A percentile compares a stretch with the other conserved stretches of the same genome.
Evolutionary conservation across 2,329 filamentous ascomycete species (phyloP).

Genomic region (Parastagonospora avenae): DNA sequence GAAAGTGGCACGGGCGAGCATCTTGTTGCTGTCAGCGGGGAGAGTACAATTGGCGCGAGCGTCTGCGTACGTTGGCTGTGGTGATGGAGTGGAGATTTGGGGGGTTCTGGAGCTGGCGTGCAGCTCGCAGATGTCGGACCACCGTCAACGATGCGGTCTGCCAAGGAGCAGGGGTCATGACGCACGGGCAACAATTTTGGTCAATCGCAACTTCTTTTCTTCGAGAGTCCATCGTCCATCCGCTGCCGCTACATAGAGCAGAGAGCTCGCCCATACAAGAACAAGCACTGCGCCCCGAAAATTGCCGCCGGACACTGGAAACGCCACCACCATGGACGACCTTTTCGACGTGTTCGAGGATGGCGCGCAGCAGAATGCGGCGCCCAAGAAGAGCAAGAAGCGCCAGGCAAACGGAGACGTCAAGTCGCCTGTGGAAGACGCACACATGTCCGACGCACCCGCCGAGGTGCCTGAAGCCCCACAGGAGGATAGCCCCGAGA

Average conservation of each 20-base stretch:
- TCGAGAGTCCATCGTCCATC: not conserved
- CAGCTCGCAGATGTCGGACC: slow-evolving; percentile 8
- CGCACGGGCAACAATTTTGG: not conserved
- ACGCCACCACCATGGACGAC: slow-evolving; percentile 48
- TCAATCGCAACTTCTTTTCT: not conserved
- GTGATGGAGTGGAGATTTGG: slow-evolving; percentile 30
- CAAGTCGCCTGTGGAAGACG: slow-evolving; percentile 59
- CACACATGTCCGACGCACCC: slow-evolving; percentile 52
- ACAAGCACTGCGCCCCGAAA: no score
- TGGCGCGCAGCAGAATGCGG: slow-evolving; percentile 29
- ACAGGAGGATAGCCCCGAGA: slow-evolving; percentile 41
- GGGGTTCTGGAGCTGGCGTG: slow-evolving; percentile 11
- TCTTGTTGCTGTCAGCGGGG: slow-evolving; percentile 61
- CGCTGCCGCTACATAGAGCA: not conserved
- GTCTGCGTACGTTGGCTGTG: slow-evolving; percentile 35
- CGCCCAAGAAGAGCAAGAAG: slow-evolving; percentile 72
- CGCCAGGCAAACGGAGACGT: slow-evolving; percentile 81
- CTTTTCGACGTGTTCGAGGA: slow-evolving; percentile 54
- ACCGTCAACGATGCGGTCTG: not conserved
- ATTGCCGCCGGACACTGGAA: no score
- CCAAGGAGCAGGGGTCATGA: not conserved
- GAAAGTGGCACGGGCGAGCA: slow-evolving; percentile 73
- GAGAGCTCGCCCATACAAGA: not conserved
- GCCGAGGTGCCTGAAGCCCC: slow-evolving; percentile 32
- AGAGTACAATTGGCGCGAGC: slow-evolving; percentile 28